A percentile compares a stretch with the other conserved stretches of the same genome.
phyloP scores from a whole-genome alignment of 2,329 filamentous ascomycete species.

The Ophiocordyceps camponoti-floridani region DNA sequence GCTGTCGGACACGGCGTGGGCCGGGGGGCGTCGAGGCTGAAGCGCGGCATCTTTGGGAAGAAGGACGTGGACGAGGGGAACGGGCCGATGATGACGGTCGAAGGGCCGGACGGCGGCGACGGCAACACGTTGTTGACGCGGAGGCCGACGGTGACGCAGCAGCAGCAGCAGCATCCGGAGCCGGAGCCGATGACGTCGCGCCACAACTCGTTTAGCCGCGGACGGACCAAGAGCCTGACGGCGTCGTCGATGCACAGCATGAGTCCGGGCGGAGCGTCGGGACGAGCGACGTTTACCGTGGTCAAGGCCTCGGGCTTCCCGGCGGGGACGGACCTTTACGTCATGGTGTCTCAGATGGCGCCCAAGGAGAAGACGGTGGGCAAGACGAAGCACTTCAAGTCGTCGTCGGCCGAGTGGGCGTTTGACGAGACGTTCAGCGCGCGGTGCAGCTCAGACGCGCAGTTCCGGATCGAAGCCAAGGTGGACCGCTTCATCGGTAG shows the following conservation, averaged over 20 bases:
- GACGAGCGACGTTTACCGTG: slow-evolving; percentile 65
- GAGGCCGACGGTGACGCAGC: slow-evolving; percentile 19
- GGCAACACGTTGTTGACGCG: slow-evolving; percentile 16
- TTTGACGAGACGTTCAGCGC: slow-evolving; percentile 71
- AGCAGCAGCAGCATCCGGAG: too few species aligned
- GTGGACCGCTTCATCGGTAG: slow-evolving; percentile 72
- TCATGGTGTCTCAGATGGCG: slow-evolving; percentile 48
- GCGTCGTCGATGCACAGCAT: slow-evolving; percentile 50
- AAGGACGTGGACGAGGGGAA: slow-evolving; percentile 39
- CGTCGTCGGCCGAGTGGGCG: slow-evolving; percentile 41
- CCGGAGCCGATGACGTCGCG: slow-evolving; percentile 10
- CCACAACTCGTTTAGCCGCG: slow-evolving; percentile 18
- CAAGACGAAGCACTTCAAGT: slow-evolving; percentile 85
- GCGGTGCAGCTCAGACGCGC: slow-evolving; percentile 60
- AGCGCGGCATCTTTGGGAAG: slow-evolving; percentile 64
- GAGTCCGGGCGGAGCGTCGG: slow-evolving; percentile 42
- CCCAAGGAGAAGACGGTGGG: slow-evolving; percentile 63
- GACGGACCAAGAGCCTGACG: slow-evolving; percentile 38
- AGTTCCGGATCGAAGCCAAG: slow-evolving; percentile 75
- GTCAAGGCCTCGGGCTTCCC: slow-evolving; percentile 66
- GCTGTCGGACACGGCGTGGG: slow-evolving; percentile 62
- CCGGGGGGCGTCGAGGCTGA: slow-evolving; percentile 80
- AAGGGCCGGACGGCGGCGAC: slow-evolving; percentile 23
- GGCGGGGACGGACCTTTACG: slow-evolving; percentile 58
- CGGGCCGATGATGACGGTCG: slow-evolving; percentile 19